Evolutionary conservation across 2,329 filamentous ascomycete species (phyloP).

Genomic region (Neobulgaria alba): DNA sequence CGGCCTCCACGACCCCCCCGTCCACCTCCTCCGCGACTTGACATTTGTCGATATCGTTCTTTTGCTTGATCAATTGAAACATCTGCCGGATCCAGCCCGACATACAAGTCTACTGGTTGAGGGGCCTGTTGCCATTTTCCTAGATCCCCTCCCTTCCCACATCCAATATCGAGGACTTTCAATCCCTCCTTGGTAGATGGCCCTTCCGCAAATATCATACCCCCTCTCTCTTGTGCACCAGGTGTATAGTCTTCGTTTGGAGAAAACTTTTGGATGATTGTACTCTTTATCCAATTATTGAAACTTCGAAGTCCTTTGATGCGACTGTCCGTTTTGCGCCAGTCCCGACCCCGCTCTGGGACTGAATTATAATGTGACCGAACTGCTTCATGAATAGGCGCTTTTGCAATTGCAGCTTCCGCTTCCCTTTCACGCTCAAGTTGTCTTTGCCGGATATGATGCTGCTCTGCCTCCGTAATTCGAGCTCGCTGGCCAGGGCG

Average conservation of each 20-base stretch:
- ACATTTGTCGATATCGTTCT: conserved; percentile 73
- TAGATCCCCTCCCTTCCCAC: conserved; percentile 91
- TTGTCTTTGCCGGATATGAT: conserved; percentile 54
- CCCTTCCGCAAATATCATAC: conserved; percentile 26
- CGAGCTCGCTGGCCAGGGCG: conserved; percentile 58
- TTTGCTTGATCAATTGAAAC: conserved; percentile 85
- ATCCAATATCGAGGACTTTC: conserved; percentile 86
- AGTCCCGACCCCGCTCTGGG: conserved; percentile 85
- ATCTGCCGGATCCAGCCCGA: conserved; percentile 88
- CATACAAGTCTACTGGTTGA: conserved; percentile 85
- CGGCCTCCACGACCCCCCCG: conserved; percentile 44
- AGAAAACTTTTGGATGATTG: conserved; percentile 92
- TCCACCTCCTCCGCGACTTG: conserved; percentile 43
- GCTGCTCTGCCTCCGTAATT: conserved; percentile 57
- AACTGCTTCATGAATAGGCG: conserved; percentile 68
- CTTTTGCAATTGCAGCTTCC: conserved; percentile 22
- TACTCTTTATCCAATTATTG: conserved; percentile 99
- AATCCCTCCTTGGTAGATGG: conserved; percentile 43
- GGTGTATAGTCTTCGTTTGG: conserved; percentile 66
- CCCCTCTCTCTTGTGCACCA: conserved; percentile 45
- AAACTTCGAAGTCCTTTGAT: conserved; percentile 92
- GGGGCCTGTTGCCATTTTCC: conserved; percentile 94
- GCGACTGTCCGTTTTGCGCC: conserved; percentile 86
- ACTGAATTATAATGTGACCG: conserved; percentile 94
- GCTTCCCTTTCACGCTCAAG: conserved; percentile 46